Conservation (phyloP, 805 yeast species). For the Brettanomyces bruxellensis region DNA sequence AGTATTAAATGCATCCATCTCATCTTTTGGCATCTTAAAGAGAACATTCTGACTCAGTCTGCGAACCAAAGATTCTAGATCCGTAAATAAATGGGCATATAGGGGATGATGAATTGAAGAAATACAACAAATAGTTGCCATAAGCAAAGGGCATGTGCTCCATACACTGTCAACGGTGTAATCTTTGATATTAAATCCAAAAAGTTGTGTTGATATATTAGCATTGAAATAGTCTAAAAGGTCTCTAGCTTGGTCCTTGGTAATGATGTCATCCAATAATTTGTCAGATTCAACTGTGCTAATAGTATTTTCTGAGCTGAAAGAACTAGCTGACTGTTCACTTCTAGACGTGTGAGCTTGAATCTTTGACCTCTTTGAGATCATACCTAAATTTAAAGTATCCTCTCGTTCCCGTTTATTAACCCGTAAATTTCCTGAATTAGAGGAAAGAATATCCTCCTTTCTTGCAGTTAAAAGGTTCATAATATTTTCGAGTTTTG, state of each 20-base stretch:
- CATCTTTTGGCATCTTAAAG: slow-evolving; percentile 29
- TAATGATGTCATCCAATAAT: slow-evolving; percentile 13
- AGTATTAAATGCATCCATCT: slow-evolving; percentile 45
- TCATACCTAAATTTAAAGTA: neutral
- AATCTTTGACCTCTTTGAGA: neutral
- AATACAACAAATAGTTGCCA: slow-evolving; percentile 52
- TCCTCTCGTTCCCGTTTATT: neutral
- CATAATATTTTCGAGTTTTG: slow-evolving; percentile 30
- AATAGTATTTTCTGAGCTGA: neutral
- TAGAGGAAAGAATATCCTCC: no score
- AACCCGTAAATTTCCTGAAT: no score
- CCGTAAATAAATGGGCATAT: slow-evolving; percentile 15
- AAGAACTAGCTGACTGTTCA: neutral
- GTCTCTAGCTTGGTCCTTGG: slow-evolving; percentile 29
- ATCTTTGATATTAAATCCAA: slow-evolving; percentile 52
- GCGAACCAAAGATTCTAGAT: slow-evolving; percentile 23
- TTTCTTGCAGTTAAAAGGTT: slow-evolving; percentile 21
- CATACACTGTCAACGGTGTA: slow-evolving; percentile 42
- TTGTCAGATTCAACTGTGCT: neutral
- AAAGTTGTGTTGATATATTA: slow-evolving; percentile 52
- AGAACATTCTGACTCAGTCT: slow-evolving; percentile 22
- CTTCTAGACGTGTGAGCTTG: neutral
- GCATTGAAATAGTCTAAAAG: slow-evolving; percentile 43
- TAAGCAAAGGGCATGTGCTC: slow-evolving; percentile 46
- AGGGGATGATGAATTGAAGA: slow-evolving; percentile 53